phyloP scores from a whole-genome alignment of 345 rosid species.

The Cardiospermum halicacabum region DNA sequence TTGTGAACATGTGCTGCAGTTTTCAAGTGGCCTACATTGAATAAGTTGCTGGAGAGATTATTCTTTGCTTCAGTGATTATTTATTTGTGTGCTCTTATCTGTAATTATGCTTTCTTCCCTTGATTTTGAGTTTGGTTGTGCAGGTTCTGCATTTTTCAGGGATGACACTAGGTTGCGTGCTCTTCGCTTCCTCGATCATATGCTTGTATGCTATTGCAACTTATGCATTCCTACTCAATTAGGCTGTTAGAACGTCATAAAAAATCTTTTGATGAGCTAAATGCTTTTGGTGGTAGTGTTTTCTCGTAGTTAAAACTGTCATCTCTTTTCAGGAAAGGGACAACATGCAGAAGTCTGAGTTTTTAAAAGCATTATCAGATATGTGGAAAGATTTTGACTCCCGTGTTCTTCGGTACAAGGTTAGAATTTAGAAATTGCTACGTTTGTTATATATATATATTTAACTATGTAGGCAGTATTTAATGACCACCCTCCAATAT shows the following conservation, averaged over 20 bases:
- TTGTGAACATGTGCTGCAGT: not conserved
- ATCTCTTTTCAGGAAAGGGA: slow-evolving; percentile 74
- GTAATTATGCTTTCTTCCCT: slow-evolving; percentile 4
- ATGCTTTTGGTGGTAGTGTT: not conserved
- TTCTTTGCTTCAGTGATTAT: not conserved
- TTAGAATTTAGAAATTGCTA: slow-evolving; percentile 20
- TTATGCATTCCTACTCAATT: slow-evolving; percentile 8
- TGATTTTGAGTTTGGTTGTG: slow-evolving; percentile 18
- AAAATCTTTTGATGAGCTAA: slow-evolving; percentile 13
- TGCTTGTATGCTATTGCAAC: slow-evolving; percentile 67
- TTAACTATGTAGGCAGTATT: not conserved
- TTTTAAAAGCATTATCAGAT: slow-evolving; percentile 90
- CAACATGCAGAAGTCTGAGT: slow-evolving; percentile 98
- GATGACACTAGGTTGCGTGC: slow-evolving; percentile 96
- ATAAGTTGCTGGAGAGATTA: not conserved
- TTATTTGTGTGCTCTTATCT: not conserved
- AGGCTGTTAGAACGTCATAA: slow-evolving; percentile 3
- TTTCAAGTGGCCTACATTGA: not conserved
- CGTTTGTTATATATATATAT: not conserved
- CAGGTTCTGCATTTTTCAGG: slow-evolving; percentile 87
- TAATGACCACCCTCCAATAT: not conserved
- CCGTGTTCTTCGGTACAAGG: slow-evolving; percentile 97
- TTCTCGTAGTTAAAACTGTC: slow-evolving; percentile 5
- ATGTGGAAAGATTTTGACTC: slow-evolving; percentile 99
- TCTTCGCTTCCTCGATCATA: slow-evolving; percentile 97